A percentile compares a stretch with the other conserved stretches of the same genome.
Conservation (phyloP, 768 basidiomycete genomes). For the Naganishia friedmannii region DNA sequence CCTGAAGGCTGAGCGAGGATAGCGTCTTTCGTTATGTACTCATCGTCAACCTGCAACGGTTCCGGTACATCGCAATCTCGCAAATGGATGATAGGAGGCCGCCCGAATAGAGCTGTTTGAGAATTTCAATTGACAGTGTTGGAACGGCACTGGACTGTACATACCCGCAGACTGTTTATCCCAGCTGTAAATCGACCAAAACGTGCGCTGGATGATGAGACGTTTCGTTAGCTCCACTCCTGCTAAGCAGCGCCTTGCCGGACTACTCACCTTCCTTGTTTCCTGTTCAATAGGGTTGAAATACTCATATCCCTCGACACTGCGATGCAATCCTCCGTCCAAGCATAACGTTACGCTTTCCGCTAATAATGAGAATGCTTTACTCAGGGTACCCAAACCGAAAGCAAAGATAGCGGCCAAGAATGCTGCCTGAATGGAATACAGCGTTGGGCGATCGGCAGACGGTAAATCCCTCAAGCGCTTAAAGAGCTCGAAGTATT, state of each 20-base stretch:
- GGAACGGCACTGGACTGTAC: constrained; percentile 43
- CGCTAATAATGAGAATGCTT: constrained; percentile 77
- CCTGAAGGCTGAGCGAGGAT: constrained; percentile 64
- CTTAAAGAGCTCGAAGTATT: constrained; percentile 86
- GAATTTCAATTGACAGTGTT: not conserved
- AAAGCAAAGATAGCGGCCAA: constrained; percentile 91
- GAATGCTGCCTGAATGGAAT: constrained; percentile 86
- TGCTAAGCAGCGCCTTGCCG: not conserved
- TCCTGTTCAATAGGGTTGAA: constrained; percentile 89
- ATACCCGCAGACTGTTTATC: constrained; percentile 83
- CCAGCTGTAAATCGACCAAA: constrained; percentile 92
- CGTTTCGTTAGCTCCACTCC: not conserved
- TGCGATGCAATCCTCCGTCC: constrained; percentile 84
- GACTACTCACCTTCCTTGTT: constrained; percentile 63
- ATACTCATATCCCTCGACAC: constrained; percentile 66
- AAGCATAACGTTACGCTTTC: constrained; percentile 83
- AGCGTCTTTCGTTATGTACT: constrained; percentile 75
- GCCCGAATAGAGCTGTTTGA: constrained; percentile 61
- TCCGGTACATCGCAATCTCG: constrained; percentile 90
- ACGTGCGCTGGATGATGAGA: constrained; percentile 61
- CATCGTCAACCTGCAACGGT: constrained; percentile 80
- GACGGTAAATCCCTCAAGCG: constrained; percentile 83
- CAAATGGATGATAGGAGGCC: constrained; percentile 79
- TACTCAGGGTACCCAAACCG: constrained; percentile 81
- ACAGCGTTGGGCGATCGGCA: constrained; percentile 81